Base-by-base conservation (phyloP, 495 filamentous ascomycete genomes). In the Penicillium malachiteum region DNA sequence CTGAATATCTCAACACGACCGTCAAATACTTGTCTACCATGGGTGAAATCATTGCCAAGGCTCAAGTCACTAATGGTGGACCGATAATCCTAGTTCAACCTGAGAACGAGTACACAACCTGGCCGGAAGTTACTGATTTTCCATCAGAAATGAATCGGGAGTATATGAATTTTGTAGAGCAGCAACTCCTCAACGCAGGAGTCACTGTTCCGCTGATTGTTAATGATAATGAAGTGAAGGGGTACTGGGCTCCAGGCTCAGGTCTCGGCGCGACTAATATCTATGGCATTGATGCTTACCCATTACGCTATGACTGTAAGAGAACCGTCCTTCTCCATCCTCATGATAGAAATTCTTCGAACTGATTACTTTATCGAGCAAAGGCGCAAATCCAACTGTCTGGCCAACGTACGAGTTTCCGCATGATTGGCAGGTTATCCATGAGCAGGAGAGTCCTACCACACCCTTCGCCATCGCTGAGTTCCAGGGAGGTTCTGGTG, bases 51-150 rank as follows among this genome's bases (percentile, higher is more conserved):
- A 83, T 91, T 56, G 84, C 86, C 7, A 76, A 78, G 14, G 82
- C 81, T 1, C 86, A 90, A 59, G 87, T 90, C 51, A 88, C 85
- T 1, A 84, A 89, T 57, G 87, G 84, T 3, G 87, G 88, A 1
- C 86, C 85, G 0, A 78, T 91, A 2, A 87, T 90, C 46, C 67
- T 90, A 8, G 69, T 86, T 11, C 88, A 91, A 66, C 86, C 86
- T 0, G 88, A 91, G 64, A 90, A 90, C 60, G 86, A 89, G 58
- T 88, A 87, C 30, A 53, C 57, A 16, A 58, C 53, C 11, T 67
- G 60, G 54, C 57, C 63, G 73, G 76, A 5, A 35, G 60, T 30
- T 63, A 59, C 14, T 51, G 61, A 60, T 57, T 80, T 70, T 56
- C 81, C 79, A 0, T 46, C 37, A 3, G 11, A 54, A 1, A 57